Conservation (phyloP, 306 rosid species). For the Pyrus bretschneideri region DNA sequence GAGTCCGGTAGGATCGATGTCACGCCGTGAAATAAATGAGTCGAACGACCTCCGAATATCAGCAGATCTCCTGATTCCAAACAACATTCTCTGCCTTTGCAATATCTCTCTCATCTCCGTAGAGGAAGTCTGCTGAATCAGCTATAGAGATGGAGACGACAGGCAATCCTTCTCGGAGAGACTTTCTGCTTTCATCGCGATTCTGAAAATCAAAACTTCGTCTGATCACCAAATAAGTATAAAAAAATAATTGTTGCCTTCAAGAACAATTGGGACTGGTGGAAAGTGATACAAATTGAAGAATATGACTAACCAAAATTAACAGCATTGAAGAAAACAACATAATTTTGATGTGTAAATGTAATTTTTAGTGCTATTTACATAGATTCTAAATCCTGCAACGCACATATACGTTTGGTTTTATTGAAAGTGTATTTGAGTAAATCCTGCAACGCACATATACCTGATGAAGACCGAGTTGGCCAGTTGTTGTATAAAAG, state of each 20-base stretch:
- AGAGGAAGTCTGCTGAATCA: constrained; percentile 69
- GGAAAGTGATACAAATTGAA: neutral
- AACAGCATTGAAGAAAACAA: neutral
- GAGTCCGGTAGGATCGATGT: constrained; percentile 42
- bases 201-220: constrained; percentile 32
- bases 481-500: constrained; percentile 50
- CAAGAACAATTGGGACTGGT: neutral
- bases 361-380: neutral
- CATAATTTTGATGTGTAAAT: neutral
- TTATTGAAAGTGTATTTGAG: neutral
- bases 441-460: neutral
- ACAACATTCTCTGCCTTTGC: constrained; percentile 36
- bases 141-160: constrained; percentile 67
- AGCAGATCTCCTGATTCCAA: constrained; percentile 68
- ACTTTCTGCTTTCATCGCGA: constrained; percentile 55
- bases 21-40: constrained; percentile 66
- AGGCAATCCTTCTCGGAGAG: constrained; percentile 45
- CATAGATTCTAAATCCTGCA: neutral
- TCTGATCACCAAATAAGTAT: neutral
- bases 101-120: constrained; percentile 44
- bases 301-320: neutral
- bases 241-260: neutral
- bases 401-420: neutral
- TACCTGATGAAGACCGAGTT: constrained; percentile 71
- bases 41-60: constrained; percentile 62